These are phyloP conservation scores for Diaporthe destruens DNA, from an alignment of 2,329 filamentous ascomycete genomes.

Conservation along the genomic window DNA sequence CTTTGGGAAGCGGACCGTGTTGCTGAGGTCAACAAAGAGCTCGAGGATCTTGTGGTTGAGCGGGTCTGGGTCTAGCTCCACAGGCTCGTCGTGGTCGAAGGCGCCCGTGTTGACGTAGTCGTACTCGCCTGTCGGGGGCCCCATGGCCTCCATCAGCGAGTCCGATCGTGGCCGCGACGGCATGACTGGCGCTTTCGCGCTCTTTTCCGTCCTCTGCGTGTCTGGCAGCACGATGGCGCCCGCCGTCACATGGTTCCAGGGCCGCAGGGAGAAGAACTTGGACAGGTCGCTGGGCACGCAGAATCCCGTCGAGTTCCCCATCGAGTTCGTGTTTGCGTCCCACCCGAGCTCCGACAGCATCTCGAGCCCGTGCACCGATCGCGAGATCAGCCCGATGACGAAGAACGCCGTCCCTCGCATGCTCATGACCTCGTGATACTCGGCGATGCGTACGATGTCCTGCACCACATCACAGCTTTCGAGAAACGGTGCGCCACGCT, in stretches of 20 bases:
- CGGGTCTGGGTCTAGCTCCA: slow-evolving; percentile 56
- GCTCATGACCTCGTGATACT: slow-evolving; percentile 89
- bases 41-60: slow-evolving; percentile 84
- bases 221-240: slow-evolving; percentile 62
- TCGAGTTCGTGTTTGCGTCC: slow-evolving; percentile 88
- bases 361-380: slow-evolving; percentile 91
- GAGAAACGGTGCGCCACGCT: slow-evolving; percentile 92
- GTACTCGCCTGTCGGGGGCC: slow-evolving; percentile 37
- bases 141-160: slow-evolving; percentile 51
- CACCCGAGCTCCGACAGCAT: slow-evolving; percentile 91
- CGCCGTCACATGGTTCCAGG: slow-evolving; percentile 67
- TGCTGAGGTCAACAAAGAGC: slow-evolving; percentile 88
- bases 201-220: slow-evolving; percentile 64
- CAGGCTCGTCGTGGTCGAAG: slow-evolving; percentile 45
- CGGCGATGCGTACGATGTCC: slow-evolving; percentile 89
- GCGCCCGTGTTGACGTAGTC: slow-evolving; percentile 35
- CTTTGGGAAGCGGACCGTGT: slow-evolving; percentile 91
- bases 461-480: slow-evolving; percentile 91
- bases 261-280: slow-evolving; percentile 79
- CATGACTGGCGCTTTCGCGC: slow-evolving; percentile 57
- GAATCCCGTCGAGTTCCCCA: slow-evolving; percentile 86
- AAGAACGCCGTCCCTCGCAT: slow-evolving; percentile 97
- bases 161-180: slow-evolving; percentile 55
- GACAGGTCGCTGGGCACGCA: slow-evolving; percentile 85
- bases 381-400: slow-evolving; percentile 90